Base-by-base conservation (phyloP, 805 yeast species). In the Candida broadrunensis region DNA sequence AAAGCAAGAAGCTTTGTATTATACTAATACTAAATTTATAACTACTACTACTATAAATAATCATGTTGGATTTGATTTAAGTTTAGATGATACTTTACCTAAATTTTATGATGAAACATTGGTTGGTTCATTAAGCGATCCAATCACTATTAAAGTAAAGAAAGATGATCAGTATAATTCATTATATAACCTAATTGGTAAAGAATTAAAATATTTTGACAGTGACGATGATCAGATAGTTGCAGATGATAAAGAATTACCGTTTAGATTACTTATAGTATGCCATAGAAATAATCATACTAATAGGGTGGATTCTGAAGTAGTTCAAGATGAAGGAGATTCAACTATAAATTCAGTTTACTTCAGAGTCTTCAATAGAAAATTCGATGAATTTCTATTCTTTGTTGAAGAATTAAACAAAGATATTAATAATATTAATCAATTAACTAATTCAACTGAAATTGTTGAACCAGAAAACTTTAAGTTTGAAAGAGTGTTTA, bases 1-100 rank as follows among this genome's bases (percentile, higher is more conserved):
- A 46, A 67, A 73, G 33, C 88, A 83, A 46, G 97, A 91, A 55
- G 71, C 72, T 3, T 54, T 69, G 12, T 61, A 66, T 41, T 67
- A 56, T 43, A 60, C 61, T 30, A 75, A 73, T 38, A 73, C 87
- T 38, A 75, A 78, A 38, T 61, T 88, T 23, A 78, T 77, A 43
- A 73, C 85, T 0, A 56, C 67, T 30, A 56, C 67, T 2, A 75
- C 80, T 32, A 83, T 87, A 51, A 63, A 67, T 41, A 65, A 76
- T 39, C 83, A 77, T 54, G 72, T 78, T 52, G 95, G 95, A 0
- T 82, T 86, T 54, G 97, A 89, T 58, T 55, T 85, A 13, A 87
- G 83, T 11, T 82, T 88, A 3, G 86, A 86, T 68, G 74, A 77
- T 12, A 60, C 69, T 0, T 56, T 55, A 37, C 52, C 50, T 9